Evolutionary conservation across 2,329 filamentous ascomycete genomes (phyloP).

Genomic region (Epicoccum nigrum): DNA sequence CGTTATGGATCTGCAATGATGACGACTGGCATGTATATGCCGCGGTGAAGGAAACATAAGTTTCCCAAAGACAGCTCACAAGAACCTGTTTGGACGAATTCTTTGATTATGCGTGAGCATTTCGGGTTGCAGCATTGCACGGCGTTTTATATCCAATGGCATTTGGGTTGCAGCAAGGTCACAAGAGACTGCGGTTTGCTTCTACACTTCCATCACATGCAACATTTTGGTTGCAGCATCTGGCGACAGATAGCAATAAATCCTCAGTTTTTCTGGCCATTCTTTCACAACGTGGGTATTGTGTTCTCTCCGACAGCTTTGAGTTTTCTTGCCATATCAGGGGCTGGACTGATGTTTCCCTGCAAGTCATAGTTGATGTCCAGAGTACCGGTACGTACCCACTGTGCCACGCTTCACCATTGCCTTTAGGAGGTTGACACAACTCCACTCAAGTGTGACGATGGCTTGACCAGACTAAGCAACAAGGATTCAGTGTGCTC

Average conservation of each 20-base stretch:
- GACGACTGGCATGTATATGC: conserved; percentile 35
- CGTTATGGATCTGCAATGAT: conserved; percentile 35
- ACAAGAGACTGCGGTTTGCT: conserved; percentile 7
- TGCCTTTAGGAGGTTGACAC: conserved; percentile 1
- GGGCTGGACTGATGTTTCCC: neutral
- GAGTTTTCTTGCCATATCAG: too few species aligned
- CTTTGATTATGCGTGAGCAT: conserved; percentile 14
- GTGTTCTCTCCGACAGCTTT: too few species aligned
- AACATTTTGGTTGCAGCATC: conserved; percentile 6
- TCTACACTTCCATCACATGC: conserved; percentile 4
- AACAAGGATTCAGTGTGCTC: neutral
- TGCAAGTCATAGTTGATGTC: conserved; percentile 2
- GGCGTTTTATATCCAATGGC: conserved; percentile 20
- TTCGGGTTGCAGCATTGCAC: conserved; percentile 16
- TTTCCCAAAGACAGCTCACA: conserved; percentile 1
- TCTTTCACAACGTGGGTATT: neutral
- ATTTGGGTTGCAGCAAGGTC: conserved; percentile 12
- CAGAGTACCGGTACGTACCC: too few species aligned
- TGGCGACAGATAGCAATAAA: conserved; percentile 10
- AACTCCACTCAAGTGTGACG: neutral
- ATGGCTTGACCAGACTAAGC: too few species aligned
- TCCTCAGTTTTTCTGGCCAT: neutral
- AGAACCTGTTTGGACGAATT: conserved; percentile 3
- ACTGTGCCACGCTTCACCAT: conserved; percentile 9
- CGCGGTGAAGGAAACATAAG: conserved; percentile 21